phyloP scores from a whole-genome alignment of 805 yeast species.

The Cyberlindnera sargentensis region DNA sequence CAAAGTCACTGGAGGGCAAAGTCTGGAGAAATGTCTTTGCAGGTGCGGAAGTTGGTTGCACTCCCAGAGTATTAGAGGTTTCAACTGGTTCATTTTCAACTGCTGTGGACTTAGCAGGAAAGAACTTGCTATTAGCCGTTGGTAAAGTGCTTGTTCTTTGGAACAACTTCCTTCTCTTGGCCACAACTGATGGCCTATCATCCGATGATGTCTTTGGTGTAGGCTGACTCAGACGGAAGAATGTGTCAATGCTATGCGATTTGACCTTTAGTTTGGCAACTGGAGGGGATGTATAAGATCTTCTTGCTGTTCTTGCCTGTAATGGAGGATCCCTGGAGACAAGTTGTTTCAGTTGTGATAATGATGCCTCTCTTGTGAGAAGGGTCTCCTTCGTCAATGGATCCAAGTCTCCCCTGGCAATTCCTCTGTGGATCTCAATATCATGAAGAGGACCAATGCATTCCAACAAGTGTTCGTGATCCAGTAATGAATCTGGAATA shows the following conservation, averaged over 20 bases:
- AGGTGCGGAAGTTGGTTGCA: too few relatives aligned
- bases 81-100: too few relatives aligned
- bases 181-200: not conserved
- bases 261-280: not conserved
- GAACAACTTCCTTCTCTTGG: not conserved
- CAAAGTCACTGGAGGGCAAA: slow-evolving; percentile 19
- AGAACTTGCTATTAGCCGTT: not conserved
- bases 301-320: not conserved
- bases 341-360: not conserved
- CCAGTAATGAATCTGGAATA: slow-evolving; percentile 33
- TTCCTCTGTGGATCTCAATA: slow-evolving; percentile 41
- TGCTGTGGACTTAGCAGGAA: not conserved
- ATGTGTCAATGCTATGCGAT: slow-evolving; percentile 9
- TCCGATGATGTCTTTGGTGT: not conserved
- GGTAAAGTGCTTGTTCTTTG: not conserved
- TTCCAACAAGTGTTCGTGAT: slow-evolving; percentile 26
- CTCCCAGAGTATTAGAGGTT: too few relatives aligned
- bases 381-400: slow-evolving; percentile 38
- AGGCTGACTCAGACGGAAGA: slow-evolving; percentile 6
- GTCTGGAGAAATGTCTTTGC: not conserved
- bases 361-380: slow-evolving; percentile 14
- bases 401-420: slow-evolving; percentile 61
- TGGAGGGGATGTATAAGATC: slow-evolving; percentile 4
- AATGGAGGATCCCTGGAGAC: too few relatives aligned
- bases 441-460: slow-evolving; percentile 33